phyloP scores from a whole-genome alignment of 2,329 filamentous ascomycete genomes.

The Tolypocladium pustulatum region DNA sequence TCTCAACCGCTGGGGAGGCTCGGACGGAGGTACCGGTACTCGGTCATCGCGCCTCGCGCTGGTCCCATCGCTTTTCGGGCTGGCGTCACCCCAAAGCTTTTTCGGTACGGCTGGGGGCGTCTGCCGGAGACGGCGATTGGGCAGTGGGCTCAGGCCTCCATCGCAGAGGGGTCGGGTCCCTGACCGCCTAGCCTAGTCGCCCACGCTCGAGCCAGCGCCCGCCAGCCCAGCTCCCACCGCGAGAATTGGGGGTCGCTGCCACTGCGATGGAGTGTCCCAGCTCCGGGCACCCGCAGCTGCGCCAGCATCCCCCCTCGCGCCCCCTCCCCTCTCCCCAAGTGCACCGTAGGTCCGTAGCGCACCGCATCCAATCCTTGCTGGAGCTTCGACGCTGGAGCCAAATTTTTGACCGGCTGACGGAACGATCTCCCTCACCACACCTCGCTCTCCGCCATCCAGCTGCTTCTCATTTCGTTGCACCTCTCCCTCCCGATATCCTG shows the following conservation, averaged over 20 bases:
- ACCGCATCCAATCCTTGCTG: constrained; percentile 3
- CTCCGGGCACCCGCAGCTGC: not conserved
- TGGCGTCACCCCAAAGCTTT: constrained; percentile 11
- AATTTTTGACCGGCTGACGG: constrained; percentile 11
- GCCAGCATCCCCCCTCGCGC: constrained; percentile 1
- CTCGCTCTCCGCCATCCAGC: constrained; percentile 5
- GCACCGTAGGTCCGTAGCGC: not conserved
- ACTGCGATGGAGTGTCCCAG: not conserved
- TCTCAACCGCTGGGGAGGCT: constrained; percentile 1
- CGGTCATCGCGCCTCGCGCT: not conserved
- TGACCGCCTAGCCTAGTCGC: not conserved
- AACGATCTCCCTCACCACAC: constrained; percentile 2
- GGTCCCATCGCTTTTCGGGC: constrained; percentile 1
- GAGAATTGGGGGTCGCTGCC: not conserved
- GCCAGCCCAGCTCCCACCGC: not conserved
- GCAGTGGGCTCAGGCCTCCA: not conserved
- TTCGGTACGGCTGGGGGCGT: constrained; percentile 1
- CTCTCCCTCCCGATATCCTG: constrained; percentile 1
- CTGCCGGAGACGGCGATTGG: not conserved
- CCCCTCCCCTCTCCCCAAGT: constrained; percentile 3
- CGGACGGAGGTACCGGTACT: not conserved
- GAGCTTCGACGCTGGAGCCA: constrained; percentile 9
- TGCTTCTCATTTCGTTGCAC: constrained; percentile 1
- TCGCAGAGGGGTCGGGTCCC: not conserved
- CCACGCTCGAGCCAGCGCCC: not conserved